These are phyloP conservation scores for Salicornia ramosissima DNA, from an alignment of 148 eudicot genomes.

Conservation along the genomic window DNA sequence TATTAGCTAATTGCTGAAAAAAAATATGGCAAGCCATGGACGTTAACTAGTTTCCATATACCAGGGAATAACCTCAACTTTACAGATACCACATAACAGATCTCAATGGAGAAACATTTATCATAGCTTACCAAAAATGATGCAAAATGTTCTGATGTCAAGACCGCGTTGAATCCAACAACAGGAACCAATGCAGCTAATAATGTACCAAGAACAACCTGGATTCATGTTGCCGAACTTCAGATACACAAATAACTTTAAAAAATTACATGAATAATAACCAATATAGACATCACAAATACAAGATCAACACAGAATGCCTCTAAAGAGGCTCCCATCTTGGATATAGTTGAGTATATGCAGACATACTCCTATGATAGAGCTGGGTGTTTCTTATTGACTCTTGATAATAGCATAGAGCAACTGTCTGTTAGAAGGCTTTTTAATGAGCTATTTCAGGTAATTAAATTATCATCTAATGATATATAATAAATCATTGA, in stretches of 20 bases:
- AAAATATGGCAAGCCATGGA: no score
- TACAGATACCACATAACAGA: no score
- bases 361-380: not conserved
- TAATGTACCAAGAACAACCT: conserved; percentile 94
- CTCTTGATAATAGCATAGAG: not conserved
- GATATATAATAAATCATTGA: no score
- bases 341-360: not conserved
- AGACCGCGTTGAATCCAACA: conserved; percentile 95
- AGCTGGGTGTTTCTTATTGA: not conserved
- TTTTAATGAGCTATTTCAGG: not conserved
- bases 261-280: not conserved
- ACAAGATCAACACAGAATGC: not conserved
- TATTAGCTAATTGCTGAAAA: not conserved
- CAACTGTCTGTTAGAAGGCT: not conserved
- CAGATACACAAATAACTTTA: not conserved
- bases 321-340: not conserved
- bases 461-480: no score
- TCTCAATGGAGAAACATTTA: not conserved
- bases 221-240: conserved; percentile 30
- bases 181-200: conserved; percentile 96
- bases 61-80: no score
- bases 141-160: conserved; percentile 98
- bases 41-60: no score
- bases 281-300: not conserved
- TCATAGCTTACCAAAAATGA: conserved; percentile 76